Conservation (phyloP, 345 rosid genomes). For the Salix udensis region DNA sequence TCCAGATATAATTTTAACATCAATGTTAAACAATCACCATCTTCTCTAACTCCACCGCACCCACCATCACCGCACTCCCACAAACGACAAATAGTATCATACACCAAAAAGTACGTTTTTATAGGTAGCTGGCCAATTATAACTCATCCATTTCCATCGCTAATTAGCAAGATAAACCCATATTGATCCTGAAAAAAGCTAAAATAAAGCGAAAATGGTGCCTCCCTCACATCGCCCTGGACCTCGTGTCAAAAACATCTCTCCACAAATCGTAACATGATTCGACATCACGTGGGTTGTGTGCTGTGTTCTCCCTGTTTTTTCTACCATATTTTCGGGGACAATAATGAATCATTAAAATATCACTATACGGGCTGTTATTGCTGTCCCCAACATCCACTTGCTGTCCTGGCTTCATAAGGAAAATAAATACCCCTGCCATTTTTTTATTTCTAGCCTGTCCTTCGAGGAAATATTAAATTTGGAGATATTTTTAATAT, state of each 20-base stretch:
- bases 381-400: not conserved
- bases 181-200: not conserved
- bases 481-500: too few relatives aligned
- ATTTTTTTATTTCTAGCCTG: not conserved
- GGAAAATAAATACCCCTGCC: too few relatives aligned
- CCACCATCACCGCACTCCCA: too few relatives aligned
- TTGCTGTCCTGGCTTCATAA: not conserved
- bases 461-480: not conserved
- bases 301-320: constrained; percentile 27
- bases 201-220: not conserved
- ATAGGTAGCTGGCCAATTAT: not conserved
- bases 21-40: too few relatives aligned
- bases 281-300: constrained; percentile 50
- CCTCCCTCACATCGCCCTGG: not conserved
- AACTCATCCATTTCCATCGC: not conserved
- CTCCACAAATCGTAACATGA: constrained; percentile 23
- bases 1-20: too few relatives aligned
- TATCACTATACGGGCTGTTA: constrained; percentile 22
- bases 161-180: not conserved
- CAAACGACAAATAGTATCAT: too few relatives aligned
- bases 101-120: too few relatives aligned
- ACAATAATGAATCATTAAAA: constrained; percentile 26
- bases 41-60: too few relatives aligned
- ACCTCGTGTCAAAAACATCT: constrained; percentile 18
- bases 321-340: constrained; percentile 19